These are phyloP conservation scores for Coix lacrymajobi DNA, from an alignment of 176 grass and related monocot genomes.

Conservation along the genomic window DNA sequence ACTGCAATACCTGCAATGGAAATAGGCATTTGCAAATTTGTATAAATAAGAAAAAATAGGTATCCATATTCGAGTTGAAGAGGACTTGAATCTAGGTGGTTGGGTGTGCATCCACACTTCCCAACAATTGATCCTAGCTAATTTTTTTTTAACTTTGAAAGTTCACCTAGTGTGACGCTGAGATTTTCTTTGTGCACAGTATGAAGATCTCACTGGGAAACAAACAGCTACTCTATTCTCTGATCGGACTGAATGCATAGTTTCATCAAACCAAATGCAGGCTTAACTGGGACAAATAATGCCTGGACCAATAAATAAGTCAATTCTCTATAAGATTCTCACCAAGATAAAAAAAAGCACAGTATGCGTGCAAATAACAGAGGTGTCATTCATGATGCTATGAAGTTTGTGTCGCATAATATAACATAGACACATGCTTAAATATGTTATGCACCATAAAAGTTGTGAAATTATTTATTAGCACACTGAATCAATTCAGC, in stretches of 20 bases:
- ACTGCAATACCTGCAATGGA: constrained; percentile 64
- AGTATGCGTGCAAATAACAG: background rate
- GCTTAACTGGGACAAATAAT: background rate
- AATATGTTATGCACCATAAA: background rate
- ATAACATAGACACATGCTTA: background rate
- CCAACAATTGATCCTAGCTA: background rate
- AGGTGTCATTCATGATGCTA: background rate
- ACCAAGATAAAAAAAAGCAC: background rate
- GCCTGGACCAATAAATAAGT: background rate
- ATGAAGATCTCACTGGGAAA: background rate
- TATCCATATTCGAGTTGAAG: background rate
- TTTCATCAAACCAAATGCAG: constrained; percentile 4
- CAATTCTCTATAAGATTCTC: background rate
- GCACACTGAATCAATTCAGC: background rate
- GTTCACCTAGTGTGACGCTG: background rate
- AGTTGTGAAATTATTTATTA: background rate
- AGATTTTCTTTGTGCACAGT: background rate
- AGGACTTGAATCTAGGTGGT: background rate
- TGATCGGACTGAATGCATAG: background rate
- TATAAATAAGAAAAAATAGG: background rate
- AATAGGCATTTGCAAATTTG: background rate
- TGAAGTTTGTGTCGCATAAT: background rate
- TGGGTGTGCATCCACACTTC: background rate
- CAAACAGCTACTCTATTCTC: background rate
- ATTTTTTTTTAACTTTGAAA: background rate